Base-by-base conservation (phyloP, 2,329 filamentous ascomycete species). In the Rosellinia necatrix region DNA sequence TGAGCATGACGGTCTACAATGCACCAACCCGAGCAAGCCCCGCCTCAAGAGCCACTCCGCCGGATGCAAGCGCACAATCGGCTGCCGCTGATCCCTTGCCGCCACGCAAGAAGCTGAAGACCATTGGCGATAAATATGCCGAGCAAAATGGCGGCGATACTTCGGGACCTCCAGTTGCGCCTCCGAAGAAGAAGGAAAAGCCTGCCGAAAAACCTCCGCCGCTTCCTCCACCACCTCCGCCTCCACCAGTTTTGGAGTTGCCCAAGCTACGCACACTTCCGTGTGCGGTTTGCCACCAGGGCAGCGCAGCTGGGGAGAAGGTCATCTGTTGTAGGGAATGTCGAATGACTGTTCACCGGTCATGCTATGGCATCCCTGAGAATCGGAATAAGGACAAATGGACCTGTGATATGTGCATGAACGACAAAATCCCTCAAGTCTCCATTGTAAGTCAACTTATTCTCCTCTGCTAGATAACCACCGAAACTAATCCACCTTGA, bases 391-490 rank as follows among this genome's bases (percentile, higher is more conserved):
- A 85, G 27, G 83, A 81, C 40, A 96, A 96, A 73, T 99, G 94
- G 94, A 84, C 88, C 35, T 99, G 94, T 72, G 94, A 97, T 74
- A 96, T 92, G 83, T 99, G 94, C 73, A 81, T 86, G 32, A 99
- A 99, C 69, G 94, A 99, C 70, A 91, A 92, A 71, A 93, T 88
- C 67, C 92, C 93, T 4, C 87, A 91, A 63, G 88, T 96, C 40
- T 97, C 94, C n/a, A 93, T 96, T 55, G 88, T 90, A 80, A 80
- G 86, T 79, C n/a, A n/a, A n/a, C n/a, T 56, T 24, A 54, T 40
- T 27, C 22, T 1, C 27, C 48, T 38, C 13, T 32, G 43, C 35
- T 42, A 6, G 8, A 50, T 22, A 22, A 41, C 24, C 24, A 48
- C 46, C 60, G 72, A 61, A 72, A 59, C 56, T 69, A 52, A 69